Evolutionary conservation across 176 grass and related monocot species (phyloP), one percentile per base, ranked within the genome.

Genomic region (Neostapfia colusana): DNA sequence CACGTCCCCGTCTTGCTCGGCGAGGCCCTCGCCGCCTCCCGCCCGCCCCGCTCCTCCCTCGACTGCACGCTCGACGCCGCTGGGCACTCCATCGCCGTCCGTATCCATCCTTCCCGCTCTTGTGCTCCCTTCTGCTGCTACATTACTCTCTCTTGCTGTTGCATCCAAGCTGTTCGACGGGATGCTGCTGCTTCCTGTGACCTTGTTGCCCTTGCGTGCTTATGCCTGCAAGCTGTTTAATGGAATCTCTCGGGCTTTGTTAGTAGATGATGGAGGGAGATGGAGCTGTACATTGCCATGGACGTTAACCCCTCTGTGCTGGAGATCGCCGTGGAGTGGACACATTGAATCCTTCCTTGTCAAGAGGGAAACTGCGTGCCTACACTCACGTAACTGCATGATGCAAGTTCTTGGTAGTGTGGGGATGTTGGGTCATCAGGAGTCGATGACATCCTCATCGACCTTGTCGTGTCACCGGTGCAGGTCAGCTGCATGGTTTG

Each of bases 391-490:
- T 84, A 90, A 88, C 84, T 88, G 94, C 78, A 89, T 98, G 56
- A 92, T 86, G 44, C 73, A 85, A 56, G 87, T 92, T 65, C 84
- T 98, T 36, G 69, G 83, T 35, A 50, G 80, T 0, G 25, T 82
- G 10, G 75, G 80, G 77, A 91, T 65, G 50, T 88, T 73, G 71
- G 80, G 2, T 57, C 55, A 8, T 83, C 70, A n/a, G 84, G 91
- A 49, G 65, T 92, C 18, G 88, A 92, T 0, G 91, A 91, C 14
- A 81, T 98, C 63, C 86, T 94, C 51, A 92, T 98, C 44, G 95
- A 98, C 46, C 89, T 98, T 72, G 91, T 89, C 81, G 85, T 98
- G 81, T 92, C 95, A 45, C 92, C 95, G 8, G 92, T 98, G 95
- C 95, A 94, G 95, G 95, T 85, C 25, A 65, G 35, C 9, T 43